Evolutionary conservation across 1,284 basidiomycete species (phyloP), one percentile per base, ranked within the genome.

Genomic region (Naganishia sp.): DNA sequence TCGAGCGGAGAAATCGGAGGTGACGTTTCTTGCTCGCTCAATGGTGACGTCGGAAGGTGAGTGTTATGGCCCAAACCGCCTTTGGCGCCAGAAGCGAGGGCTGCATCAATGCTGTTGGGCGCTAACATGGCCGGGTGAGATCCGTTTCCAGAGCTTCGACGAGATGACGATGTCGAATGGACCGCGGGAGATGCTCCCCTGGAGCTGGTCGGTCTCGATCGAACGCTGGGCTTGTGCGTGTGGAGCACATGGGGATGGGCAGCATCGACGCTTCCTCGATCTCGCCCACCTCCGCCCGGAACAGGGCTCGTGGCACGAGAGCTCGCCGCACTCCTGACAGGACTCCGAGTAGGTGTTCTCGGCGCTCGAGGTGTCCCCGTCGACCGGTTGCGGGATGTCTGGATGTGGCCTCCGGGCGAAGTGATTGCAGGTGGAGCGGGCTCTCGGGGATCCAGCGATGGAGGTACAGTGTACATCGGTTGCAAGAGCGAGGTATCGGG

Each of bases 401-500:
- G 59, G 46, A 61, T 61, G 23, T 61, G 68, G 28, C 70, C 68
- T 7, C 70, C 64, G 3, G 68, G 55, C 13, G 64, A 31, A 6
- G 69, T 48, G 10, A 70, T 65, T 4, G 74, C 67, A 31, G 59
- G 59, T 28, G 23, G 74, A 71, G 6, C 43, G n/a, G 78, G 78
- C 65, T 79, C 78, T 25, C 78, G 73, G 25, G 78, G 78, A 65
- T 79, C 78, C 16, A 73, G 68, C 6, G 66, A 72, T 11, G 77
- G 77, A 15, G 78, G 77, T n/a, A 77, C 75, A n/a, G 77, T 71
- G 66, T 7, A 31, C 48, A 23, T 75, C 73, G 49, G 76, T 76
- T 78, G 66, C 33, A 33, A 6, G 33, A 44, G 13, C 36, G 45
- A 6, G 48, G 25, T 13, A 16, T 64, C 53, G 50, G 50, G 46